phyloP scores from a whole-genome alignment of 2,329 filamentous ascomycete species.

The Nigrograna mackinnonii region DNA sequence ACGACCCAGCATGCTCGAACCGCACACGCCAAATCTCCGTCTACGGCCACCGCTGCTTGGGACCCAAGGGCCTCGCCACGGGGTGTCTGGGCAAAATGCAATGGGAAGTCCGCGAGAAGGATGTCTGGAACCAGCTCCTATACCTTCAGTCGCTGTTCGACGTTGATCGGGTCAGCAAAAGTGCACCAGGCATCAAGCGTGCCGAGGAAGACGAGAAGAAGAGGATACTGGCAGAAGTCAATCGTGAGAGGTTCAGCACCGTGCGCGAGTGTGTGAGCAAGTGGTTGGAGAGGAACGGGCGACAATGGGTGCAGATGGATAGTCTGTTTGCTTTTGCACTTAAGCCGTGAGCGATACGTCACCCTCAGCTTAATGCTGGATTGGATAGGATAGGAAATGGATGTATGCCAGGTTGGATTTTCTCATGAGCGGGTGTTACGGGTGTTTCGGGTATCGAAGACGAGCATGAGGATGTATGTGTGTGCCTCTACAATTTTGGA shows the following conservation, averaged over 20 bases:
- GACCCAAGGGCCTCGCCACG: slow-evolving; percentile 79
- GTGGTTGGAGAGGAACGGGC: slow-evolving; percentile 86
- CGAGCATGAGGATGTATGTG: too few relatives aligned
- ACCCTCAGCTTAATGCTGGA: too few relatives aligned
- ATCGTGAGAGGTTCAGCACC: slow-evolving; percentile 76
- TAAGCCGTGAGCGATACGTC: too few relatives aligned
- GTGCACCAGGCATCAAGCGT: slow-evolving; percentile 49
- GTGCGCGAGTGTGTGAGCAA: slow-evolving; percentile 77
- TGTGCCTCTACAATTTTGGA: too few relatives aligned
- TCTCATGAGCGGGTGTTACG: too few relatives aligned
- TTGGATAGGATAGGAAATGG: too few relatives aligned
- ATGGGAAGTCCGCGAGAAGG: slow-evolving; percentile 86
- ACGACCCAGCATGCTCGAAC: slow-evolving; percentile 83
- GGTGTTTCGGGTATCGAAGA: too few relatives aligned
- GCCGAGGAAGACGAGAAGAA: slow-evolving; percentile 55
- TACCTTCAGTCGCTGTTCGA: slow-evolving; percentile 88
- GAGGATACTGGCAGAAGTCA: slow-evolving; percentile 76
- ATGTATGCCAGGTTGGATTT: too few relatives aligned
- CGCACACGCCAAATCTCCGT: slow-evolving; percentile 92
- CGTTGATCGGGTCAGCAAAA: slow-evolving; percentile 74
- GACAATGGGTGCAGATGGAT: slow-evolving; percentile 95
- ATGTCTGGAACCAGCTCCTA: slow-evolving; percentile 91
- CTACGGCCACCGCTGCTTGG: slow-evolving; percentile 87
- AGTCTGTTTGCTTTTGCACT: slow-evolving; percentile 71
- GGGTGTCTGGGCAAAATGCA: slow-evolving; percentile 87